A percentile compares a stretch with the other conserved stretches of the same genome.
These are phyloP conservation scores for Leavenworthia alabamica DNA, from an alignment of 345 rosid genomes.

Conservation along the genomic window DNA sequence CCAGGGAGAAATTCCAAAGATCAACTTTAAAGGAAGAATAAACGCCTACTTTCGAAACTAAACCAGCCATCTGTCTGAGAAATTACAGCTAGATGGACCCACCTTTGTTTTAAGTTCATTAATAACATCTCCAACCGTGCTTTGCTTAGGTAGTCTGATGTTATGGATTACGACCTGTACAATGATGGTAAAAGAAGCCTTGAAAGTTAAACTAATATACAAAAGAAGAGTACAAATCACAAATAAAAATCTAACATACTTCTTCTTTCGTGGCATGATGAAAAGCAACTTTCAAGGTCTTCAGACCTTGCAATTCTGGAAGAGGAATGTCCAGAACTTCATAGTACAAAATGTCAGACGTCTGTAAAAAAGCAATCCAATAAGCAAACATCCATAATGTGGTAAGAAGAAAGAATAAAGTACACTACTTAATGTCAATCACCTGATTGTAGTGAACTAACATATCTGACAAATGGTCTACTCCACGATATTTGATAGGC, in stretches of 20 bases:
- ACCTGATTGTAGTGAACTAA: slow-evolving; percentile 92
- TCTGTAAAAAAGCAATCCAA: slow-evolving; percentile 34
- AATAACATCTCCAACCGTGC: slow-evolving; percentile 86
- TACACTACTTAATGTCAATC: neutral
- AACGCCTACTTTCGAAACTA: neutral
- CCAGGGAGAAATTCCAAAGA: too few species aligned
- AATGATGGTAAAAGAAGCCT: slow-evolving; percentile 21
- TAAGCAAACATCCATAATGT: slow-evolving; percentile 17
- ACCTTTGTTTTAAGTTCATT: slow-evolving; percentile 88
- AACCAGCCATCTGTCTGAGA: neutral
- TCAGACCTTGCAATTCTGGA: slow-evolving; percentile 86
- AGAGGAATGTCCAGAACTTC: slow-evolving; percentile 96
- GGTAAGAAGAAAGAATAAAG: slow-evolving; percentile 13
- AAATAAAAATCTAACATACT: slow-evolving; percentile 39
- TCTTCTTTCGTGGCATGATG: slow-evolving; percentile 77
- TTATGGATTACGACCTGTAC: slow-evolving; percentile 74
- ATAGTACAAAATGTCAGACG: slow-evolving; percentile 83
- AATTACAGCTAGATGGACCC: slow-evolving; percentile 5
- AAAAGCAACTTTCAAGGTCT: slow-evolving; percentile 81
- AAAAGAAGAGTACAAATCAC: neutral
- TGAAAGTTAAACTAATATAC: neutral
- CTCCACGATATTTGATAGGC: slow-evolving; percentile 83
- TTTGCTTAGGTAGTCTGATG: slow-evolving; percentile 86
- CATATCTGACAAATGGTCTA: slow-evolving; percentile 85
- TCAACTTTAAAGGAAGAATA: too few species aligned